Evolutionary conservation across 305 asterid genomes (phyloP).

Genomic region (Fraxinus floribunda): DNA sequence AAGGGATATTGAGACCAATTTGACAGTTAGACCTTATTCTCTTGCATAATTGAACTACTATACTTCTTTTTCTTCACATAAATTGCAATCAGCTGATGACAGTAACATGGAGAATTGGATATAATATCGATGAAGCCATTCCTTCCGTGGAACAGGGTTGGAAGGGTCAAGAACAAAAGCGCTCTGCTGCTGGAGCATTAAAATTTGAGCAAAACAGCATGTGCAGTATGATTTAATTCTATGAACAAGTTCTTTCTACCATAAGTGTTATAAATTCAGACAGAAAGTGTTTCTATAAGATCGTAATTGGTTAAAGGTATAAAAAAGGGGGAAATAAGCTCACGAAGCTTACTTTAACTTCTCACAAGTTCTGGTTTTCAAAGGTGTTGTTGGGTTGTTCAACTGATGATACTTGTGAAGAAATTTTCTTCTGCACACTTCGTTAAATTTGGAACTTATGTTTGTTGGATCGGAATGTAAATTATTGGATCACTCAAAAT

Average conservation of each 20-base stretch:
- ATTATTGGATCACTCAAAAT: not conserved
- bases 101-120: constrained; percentile 93
- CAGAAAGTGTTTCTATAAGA: not conserved
- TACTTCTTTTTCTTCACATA: not conserved
- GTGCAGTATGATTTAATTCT: constrained; percentile 57
- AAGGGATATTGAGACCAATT: too few relatives aligned
- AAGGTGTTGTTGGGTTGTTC: not conserved
- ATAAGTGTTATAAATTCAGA: not conserved
- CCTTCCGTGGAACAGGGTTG: constrained; percentile 77
- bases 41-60: not conserved
- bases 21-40: not conserved
- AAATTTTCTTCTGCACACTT: not conserved
- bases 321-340: not conserved
- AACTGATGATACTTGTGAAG: not conserved
- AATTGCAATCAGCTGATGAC: constrained; percentile 62
- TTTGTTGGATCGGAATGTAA: not conserved
- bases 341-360: not conserved
- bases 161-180: constrained; percentile 39
- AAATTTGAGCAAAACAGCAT: constrained; percentile 69
- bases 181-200: constrained; percentile 78
- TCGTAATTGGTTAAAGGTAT: not conserved
- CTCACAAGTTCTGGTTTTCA: not conserved
- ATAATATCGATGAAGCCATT: constrained; percentile 67
- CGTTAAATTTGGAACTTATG: too few relatives aligned
- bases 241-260: not conserved